These are phyloP conservation scores for Multifurca ochricompacta DNA, from an alignment of 768 basidiomycete genomes.

Conservation along the genomic window DNA sequence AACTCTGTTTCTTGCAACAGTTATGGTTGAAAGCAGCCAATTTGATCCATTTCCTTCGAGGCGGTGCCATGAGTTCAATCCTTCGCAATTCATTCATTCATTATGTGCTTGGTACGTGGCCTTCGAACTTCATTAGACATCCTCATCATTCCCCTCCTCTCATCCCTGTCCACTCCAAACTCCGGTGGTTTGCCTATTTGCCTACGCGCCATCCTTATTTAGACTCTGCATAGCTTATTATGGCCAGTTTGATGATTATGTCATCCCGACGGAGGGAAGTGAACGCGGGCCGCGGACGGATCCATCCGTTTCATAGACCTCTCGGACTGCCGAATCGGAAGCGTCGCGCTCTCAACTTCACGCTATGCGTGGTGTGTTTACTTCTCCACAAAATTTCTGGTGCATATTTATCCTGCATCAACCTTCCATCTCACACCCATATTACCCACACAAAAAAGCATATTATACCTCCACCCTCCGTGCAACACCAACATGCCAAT, in stretches of 20 bases:
- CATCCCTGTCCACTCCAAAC: background rate
- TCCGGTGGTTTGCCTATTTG: background rate
- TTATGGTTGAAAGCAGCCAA: background rate
- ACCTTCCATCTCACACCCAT: background rate
- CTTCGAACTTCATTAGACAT: background rate
- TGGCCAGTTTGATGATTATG: background rate
- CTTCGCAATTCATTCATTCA: background rate
- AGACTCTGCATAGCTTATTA: background rate
- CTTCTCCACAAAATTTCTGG: background rate
- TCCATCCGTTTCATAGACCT: background rate
- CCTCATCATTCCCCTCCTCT: too few species aligned
- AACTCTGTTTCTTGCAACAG: too few species aligned
- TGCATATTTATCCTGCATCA: background rate
- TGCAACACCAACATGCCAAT: background rate
- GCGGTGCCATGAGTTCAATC: background rate
- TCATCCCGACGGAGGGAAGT: background rate
- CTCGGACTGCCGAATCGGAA: background rate
- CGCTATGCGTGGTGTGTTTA: constrained; percentile 3
- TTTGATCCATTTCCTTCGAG: background rate
- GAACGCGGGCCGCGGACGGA: too few species aligned
- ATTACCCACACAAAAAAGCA: background rate
- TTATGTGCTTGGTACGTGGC: background rate
- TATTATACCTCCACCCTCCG: background rate
- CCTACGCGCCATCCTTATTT: background rate
- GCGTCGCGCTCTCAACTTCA: background rate